Evolutionary conservation across 257 asterid genomes (phyloP), one percentile per base, ranked within the genome.

Genomic region (Penstemon eatonii): DNA sequence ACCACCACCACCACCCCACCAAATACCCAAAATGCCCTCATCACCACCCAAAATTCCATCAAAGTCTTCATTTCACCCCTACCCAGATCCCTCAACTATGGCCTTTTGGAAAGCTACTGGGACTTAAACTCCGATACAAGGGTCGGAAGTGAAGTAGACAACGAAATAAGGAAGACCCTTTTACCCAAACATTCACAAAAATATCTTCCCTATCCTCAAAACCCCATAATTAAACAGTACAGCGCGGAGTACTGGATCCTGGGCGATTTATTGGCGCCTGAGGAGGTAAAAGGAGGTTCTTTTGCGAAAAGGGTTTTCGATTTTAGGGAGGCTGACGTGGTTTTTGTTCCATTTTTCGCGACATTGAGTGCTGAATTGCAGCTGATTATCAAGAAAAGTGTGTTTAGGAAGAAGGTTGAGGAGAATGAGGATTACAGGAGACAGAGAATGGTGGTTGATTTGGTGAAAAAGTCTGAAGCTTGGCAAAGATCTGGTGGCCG

Each of bases 211-310:
- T 92, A 85, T 74, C 97, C 98, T 8, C 90, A 88, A 77, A 90
- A 82, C 63, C 95, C 97, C 67, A 76, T 93, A 36, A 88, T 90
- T 60, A 87, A 90, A 70, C 97, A 93, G 88, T 93, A 93, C 79
- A 93, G 95, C 71, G 96, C 96, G 1, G 98, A 93, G 81, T 93
- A 90, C 67, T 93, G 98, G 98, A 88, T 93, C 76, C 66, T 85
- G 92, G 98, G 96, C 0, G 98, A 88, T 75, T 63, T 93, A 55
- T 43, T 85, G 82, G 71, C 95, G 6, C 82, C 86, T 6, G 73
- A 76, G 47, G 86, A 75, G 41, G 8, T 68, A 12, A 90, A 80
- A 66, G 65, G 65, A 4, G 83, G 76, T 45, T 93, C 97, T 74
- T 83, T 88, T 62, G 90, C 90, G 44, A 73, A 71, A 51, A 93